phyloP scores from a whole-genome alignment of 305 asterid species.

The Andrographis paniculata region DNA sequence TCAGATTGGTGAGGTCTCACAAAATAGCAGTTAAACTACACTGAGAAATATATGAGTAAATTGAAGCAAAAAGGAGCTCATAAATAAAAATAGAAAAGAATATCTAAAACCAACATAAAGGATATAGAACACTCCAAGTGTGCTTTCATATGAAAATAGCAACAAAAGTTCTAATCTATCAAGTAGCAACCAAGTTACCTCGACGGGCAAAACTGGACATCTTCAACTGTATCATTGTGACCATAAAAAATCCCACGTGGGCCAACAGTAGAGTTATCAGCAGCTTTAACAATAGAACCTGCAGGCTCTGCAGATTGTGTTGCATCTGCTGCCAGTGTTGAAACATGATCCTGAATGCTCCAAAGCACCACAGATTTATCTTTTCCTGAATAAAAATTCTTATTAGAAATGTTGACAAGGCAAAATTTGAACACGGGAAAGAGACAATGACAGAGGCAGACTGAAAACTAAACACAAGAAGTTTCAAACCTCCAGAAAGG shows the following conservation, averaged over 20 bases:
- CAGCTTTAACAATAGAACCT: constrained; percentile 58
- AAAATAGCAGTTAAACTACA: background rate
- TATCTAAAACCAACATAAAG: no score
- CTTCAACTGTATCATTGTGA: constrained; percentile 94
- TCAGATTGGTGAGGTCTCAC: background rate
- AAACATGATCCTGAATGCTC: constrained; percentile 94
- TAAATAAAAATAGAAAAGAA: no score
- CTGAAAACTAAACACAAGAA: background rate
- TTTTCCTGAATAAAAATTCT: constrained; percentile 52
- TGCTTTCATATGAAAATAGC: no score
- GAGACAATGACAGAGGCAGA: constrained; percentile 5
- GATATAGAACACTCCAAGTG: no score
- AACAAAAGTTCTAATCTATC: no score
- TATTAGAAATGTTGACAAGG: constrained; percentile 13
- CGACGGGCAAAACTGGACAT: constrained; percentile 96
- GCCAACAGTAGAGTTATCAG: constrained; percentile 69
- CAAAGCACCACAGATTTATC: constrained; percentile 92
- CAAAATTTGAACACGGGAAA: constrained; percentile 1
- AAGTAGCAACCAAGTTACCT: constrained; percentile 44
- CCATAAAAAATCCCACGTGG: constrained; percentile 91
- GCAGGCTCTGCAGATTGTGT: constrained; percentile 45
- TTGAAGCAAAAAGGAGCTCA: background rate
- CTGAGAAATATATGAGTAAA: background rate
- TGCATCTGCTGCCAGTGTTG: constrained; percentile 65
- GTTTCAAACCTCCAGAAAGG: constrained; percentile 85